phyloP scores from a whole-genome alignment of 176 grass and related monocot genomes.

The Triticum aestivum region DNA sequence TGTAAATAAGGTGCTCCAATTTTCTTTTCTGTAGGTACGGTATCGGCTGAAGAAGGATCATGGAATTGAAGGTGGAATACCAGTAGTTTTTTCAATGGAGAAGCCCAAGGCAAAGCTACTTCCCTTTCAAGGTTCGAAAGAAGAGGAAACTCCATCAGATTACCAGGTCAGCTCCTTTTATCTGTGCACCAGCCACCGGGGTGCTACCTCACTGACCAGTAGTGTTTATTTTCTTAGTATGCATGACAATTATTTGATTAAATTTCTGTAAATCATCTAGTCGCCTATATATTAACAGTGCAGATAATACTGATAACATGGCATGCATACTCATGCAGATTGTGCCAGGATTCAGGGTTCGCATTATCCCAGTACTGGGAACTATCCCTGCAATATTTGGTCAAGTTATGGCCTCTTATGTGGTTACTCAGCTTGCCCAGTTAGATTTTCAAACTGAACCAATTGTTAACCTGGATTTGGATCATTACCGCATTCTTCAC shows the following conservation, averaged over 20 bases:
- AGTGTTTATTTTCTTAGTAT: neutral
- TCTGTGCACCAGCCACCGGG: neutral
- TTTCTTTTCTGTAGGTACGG: conserved; percentile 59
- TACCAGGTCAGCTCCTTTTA: conserved; percentile 69
- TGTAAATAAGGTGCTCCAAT: neutral
- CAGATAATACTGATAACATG: conserved; percentile 6
- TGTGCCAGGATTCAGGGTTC: conserved; percentile 93
- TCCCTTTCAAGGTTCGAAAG: conserved; percentile 86
- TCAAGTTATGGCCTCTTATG: conserved; percentile 94
- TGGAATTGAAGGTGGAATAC: conserved; percentile 86
- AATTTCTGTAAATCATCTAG: conserved; percentile 4
- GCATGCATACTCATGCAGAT: conserved; percentile 51
- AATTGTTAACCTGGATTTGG: conserved; percentile 90
- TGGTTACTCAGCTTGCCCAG: conserved; percentile 67
- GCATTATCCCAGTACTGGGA: conserved; percentile 90
- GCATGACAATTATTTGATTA: neutral
- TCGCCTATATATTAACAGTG: neutral
- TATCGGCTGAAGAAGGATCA: conserved; percentile 83
- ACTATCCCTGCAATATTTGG: conserved; percentile 97
- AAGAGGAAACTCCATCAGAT: conserved; percentile 95
- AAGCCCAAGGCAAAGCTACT: conserved; percentile 96
- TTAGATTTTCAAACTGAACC: conserved; percentile 83
- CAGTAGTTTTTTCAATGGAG: conserved; percentile 83
- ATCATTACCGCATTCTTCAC: conserved; percentile 91
- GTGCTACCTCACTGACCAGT: neutral